Evolutionary conservation across 2,329 filamentous ascomycete species (phyloP), one percentile per base, ranked within the genome.

Genomic region (Xylaria sp.): DNA sequence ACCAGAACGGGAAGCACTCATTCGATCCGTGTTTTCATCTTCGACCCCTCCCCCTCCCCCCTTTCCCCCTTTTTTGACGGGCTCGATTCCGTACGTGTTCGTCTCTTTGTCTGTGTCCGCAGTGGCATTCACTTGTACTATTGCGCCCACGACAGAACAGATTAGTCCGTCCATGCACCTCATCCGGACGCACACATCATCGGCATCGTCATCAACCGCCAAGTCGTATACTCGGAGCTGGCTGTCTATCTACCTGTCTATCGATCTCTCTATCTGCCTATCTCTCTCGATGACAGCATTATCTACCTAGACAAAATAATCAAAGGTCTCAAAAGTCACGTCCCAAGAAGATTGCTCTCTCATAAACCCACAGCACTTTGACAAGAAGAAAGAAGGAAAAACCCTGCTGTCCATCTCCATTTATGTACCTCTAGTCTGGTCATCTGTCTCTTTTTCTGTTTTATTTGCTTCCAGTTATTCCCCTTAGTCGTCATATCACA

Each of bases 41-140:
- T 52, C 23, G 5, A 30, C 37, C 37, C 37, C 9, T 42, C 37
- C 42, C 42, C 13, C 42, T 46, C 16, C 42, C 42, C 42, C 42
- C 42, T 59, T 46, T 57, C 57, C 62, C 53, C 50, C 35, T 55
- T 68, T 59, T 59, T 59, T 49, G 59, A 59, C 60, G 61, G 61
- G 1, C 65, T 63, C 63, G 37, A 42, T 42, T 42, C 37, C 37
- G 37, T 52, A 4, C 39, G 53, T 13, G 56, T 48, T 49, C 42
- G 42, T 59, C 51, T 44, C 55, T 49, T 60, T 64, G 61, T 65
- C 57, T 63, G 58, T 67, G 67, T 68, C 71, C 73, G 74, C 76
- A 76, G 77, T 76, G 77, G 75, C 78, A 80, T 80, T 79, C 71
- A 77, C 75, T 80, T 80, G 78, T 74, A 75, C 77, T 78, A 75